These are phyloP conservation scores for Panus rudis DNA, from an alignment of 768 basidiomycete genomes.

Conservation along the genomic window DNA sequence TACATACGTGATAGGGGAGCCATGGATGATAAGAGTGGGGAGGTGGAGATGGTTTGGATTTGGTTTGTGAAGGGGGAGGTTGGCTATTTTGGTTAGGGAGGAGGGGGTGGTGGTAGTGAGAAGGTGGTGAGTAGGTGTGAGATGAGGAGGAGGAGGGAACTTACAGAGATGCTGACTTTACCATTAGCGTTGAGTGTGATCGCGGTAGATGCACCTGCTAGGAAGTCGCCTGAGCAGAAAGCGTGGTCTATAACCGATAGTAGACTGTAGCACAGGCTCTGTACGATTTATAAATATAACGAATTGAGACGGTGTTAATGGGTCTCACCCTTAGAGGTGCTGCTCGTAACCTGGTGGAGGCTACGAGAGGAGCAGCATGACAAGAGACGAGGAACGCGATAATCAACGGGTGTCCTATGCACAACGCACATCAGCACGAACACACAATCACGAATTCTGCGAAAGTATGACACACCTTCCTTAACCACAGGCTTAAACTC, in stretches of 20 bases:
- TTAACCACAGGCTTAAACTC: conserved; percentile 55
- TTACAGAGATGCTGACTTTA: conserved; percentile 11
- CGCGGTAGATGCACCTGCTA: conserved; percentile 23
- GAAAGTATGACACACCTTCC: conserved; percentile 21
- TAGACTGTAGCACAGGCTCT: conserved; percentile 29
- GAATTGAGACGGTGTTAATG: too few relatives aligned
- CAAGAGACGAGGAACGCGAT: conserved; percentile 43
- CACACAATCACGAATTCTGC: too few relatives aligned
- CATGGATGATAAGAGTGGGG: conserved; percentile 19
- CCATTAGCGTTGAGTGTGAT: conserved; percentile 18
- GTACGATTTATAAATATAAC: too few relatives aligned
- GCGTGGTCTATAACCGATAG: conserved; percentile 43
- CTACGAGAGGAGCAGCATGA: conserved; percentile 51
- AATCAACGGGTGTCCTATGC: conserved; percentile 19
- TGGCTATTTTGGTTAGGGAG: conserved; percentile 6
- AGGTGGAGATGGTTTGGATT: conserved; percentile 13
- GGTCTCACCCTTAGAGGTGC: conserved; percentile 47
- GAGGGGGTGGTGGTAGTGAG: background rate
- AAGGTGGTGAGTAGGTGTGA: too few relatives aligned
- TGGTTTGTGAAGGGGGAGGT: conserved; percentile 8
- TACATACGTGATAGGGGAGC: conserved; percentile 16
- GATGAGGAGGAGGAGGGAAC: background rate
- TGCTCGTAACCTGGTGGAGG: conserved; percentile 47
- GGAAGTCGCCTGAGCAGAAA: conserved; percentile 50
- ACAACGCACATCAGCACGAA: background rate